Evolutionary conservation across 768 basidiomycete species (phyloP), one percentile per base, ranked within the genome.

Genomic region (Mycena galopus): DNA sequence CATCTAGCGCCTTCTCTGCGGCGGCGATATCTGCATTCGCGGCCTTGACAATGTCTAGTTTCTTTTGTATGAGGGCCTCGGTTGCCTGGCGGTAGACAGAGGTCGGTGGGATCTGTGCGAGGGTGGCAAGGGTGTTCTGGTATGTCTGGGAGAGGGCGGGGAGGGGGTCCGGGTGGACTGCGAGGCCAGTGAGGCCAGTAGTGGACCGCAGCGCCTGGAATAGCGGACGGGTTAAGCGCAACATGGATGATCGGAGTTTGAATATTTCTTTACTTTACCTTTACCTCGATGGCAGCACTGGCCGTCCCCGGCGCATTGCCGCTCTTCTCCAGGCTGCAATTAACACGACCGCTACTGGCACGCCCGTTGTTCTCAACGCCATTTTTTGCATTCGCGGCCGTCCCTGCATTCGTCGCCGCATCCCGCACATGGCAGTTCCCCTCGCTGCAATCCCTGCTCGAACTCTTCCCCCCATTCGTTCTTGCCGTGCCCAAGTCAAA

Each of bases 401-500:
- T 75, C 77, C 64, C 76, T 72, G 62, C 69, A 70, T 75, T 80
- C 78, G 78, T 61, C 57, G 55, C 73, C 68, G 66, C 75, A 76
- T 67, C 69, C 68, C 72, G 69, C 67, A 69, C 61, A 77, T 84
- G 84, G 85, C 76, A 82, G 67, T 75, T 85, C 58, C 86, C 86
- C 19, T 81, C 85, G 11, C 75, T 86, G 23, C 82, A 82, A 55
- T 86, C 86, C 19, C 76, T 88, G 32, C 81, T 87, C 47, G 94
- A 97, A 73, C 89, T 98, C 53, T 88, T 98, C 72, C 97, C 97
- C 16, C 88, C 96, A 0, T 91, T 97, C 80, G 85, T 98, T 23
- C 89, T 96, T 51, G 96, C 96, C 29, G 97, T 97, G 2, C 97
- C 97, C 29, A 98, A 98, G 84, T 93, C 93, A 81, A 97, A 97